A percentile compares a stretch with the other conserved stretches of the same genome.
These are phyloP conservation scores for Durio zibethinus DNA, from an alignment of 345 rosid species.

Conservation along the genomic window DNA sequence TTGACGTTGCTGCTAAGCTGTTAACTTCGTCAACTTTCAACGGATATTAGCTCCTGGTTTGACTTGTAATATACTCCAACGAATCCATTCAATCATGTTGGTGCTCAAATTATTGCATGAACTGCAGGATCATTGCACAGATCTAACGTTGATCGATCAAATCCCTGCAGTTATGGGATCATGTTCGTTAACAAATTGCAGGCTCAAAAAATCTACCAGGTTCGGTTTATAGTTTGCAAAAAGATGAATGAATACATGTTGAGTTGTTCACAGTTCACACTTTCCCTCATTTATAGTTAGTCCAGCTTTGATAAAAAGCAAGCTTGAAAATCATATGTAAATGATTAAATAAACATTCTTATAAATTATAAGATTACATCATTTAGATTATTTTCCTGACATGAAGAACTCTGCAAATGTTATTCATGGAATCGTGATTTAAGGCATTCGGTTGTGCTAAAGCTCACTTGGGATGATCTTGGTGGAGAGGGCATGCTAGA, in stretches of 20 bases:
- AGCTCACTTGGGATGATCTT: conserved; percentile 26
- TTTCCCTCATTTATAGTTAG: background rate
- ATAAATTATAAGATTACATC: background rate
- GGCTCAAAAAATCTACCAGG: background rate
- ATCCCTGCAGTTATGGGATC: conserved; percentile 5
- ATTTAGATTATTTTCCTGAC: background rate
- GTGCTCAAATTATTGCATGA: background rate
- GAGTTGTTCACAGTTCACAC: background rate
- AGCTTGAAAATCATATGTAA: background rate
- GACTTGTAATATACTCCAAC: no score
- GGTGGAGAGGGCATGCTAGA: conserved; percentile 14
- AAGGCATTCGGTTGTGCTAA: background rate
- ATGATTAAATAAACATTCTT: background rate
- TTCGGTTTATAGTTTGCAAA: background rate
- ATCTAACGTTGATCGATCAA: background rate
- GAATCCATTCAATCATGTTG: background rate
- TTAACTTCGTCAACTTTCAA: no score
- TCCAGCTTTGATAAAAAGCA: background rate
- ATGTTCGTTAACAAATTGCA: background rate
- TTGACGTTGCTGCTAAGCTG: background rate
- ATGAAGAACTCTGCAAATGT: background rate
- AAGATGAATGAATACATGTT: background rate
- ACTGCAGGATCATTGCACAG: background rate
- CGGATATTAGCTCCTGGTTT: no score
- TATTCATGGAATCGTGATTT: background rate